These are phyloP conservation scores for Henckelia pumila DNA, from an alignment of 257 asterid genomes.

Conservation along the genomic window DNA sequence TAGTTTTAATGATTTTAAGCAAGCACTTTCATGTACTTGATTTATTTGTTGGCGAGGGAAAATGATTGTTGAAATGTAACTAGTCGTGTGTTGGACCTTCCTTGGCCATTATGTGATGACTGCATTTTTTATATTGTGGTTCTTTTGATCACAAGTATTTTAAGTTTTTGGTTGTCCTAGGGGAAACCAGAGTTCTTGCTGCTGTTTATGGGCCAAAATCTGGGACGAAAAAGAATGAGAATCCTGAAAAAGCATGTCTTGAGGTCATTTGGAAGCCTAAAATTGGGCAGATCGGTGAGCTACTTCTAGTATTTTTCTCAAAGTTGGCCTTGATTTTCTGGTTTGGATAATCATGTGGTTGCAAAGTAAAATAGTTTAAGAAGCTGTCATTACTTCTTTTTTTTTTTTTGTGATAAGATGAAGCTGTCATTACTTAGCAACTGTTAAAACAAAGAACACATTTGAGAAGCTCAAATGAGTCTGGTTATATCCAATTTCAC, in stretches of 20 bases:
- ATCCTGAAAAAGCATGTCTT: constrained; percentile 87
- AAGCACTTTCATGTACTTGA: not conserved
- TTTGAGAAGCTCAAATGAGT: not conserved
- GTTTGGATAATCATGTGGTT: not conserved
- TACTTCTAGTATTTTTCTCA: not conserved
- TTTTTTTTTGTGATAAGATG: too few relatives aligned
- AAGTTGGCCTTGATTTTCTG: constrained; percentile 9
- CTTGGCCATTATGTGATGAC: not conserved
- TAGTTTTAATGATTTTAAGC: not conserved
- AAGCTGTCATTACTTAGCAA: not conserved
- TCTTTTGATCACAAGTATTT: constrained; percentile 1
- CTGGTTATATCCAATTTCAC: not conserved
- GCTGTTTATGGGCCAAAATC: constrained; percentile 95
- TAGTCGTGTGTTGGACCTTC: not conserved
- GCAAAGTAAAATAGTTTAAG: not conserved
- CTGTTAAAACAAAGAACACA: not conserved
- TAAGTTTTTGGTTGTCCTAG: constrained; percentile 41
- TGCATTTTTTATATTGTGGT: not conserved
- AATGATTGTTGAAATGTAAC: not conserved
- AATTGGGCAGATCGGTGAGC: constrained; percentile 77
- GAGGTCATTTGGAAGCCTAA: constrained; percentile 94
- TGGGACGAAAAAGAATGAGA: constrained; percentile 91
- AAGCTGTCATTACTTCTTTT: not conserved
- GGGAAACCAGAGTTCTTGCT: constrained; percentile 93
- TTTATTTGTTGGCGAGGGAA: not conserved